phyloP scores from a whole-genome alignment of 345 rosid species.

The Syzygium grande region DNA sequence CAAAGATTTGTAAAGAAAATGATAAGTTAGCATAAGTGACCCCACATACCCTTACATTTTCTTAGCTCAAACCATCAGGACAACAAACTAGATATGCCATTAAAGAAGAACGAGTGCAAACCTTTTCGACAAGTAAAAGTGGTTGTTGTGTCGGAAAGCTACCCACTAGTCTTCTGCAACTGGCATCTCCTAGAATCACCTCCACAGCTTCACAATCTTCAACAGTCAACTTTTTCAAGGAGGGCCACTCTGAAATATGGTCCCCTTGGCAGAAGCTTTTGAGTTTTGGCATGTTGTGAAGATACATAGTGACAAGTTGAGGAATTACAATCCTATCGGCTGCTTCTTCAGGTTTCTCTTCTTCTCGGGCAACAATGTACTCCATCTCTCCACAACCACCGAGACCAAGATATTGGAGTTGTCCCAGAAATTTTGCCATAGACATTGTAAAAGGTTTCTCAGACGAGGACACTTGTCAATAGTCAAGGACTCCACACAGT shows the following conservation, averaged over 20 bases:
- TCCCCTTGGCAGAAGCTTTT: accelerated
- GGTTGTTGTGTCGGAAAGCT: accelerated
- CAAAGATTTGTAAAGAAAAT: not conserved
- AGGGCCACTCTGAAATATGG: not conserved
- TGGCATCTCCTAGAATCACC: accelerated
- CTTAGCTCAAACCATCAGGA: not conserved
- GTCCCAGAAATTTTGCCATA: not conserved
- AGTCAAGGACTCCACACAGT: accelerated
- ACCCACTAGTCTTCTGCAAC: accelerated
- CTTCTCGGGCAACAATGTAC: not conserved
- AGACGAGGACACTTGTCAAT: not conserved
- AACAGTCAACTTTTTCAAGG: not conserved
- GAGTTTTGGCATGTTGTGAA: not conserved
- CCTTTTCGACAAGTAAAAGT: accelerated
- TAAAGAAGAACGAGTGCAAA: accelerated
- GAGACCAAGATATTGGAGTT: accelerated
- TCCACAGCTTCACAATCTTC: not conserved
- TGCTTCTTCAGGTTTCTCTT: not conserved
- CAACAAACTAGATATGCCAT: not conserved
- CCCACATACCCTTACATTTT: not conserved
- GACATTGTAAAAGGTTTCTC: not conserved
- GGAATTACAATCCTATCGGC: accelerated
- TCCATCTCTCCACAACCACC: not conserved
- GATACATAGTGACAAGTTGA: not conserved
- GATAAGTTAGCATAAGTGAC: accelerated